Conservation (phyloP, 2,329 filamentous ascomycete genomes). For the Aspergillus flavus region DNA sequence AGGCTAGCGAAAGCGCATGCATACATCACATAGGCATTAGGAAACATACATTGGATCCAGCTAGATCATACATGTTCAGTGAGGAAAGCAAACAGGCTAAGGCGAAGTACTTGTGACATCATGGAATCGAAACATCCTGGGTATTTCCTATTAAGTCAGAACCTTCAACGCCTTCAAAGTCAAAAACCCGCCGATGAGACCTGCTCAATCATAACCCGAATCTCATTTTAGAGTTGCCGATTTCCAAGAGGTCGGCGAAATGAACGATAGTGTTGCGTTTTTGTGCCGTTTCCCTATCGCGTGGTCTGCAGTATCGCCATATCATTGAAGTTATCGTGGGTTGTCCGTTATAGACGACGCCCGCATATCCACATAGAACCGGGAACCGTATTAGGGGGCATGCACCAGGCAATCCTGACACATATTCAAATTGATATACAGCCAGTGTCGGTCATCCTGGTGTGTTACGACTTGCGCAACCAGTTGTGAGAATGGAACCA, state of each 20-base stretch:
- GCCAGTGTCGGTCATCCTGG: not conserved
- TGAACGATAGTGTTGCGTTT: not conserved
- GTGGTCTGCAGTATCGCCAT: not conserved
- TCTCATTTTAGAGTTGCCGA: not conserved
- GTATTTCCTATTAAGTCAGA: slow-evolving; percentile 11
- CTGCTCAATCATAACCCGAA: slow-evolving; percentile 10
- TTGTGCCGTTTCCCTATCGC: not conserved
- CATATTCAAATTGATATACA: not conserved
- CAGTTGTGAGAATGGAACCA: slow-evolving; percentile 43
- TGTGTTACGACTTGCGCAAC: slow-evolving; percentile 22
- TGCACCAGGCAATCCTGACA: not conserved
- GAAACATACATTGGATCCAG: not conserved
- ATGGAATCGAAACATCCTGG: slow-evolving; percentile 6
- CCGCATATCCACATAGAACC: not conserved
- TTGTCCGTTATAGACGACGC: not conserved
- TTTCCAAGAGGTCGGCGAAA: not conserved
- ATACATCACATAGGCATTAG: not conserved
- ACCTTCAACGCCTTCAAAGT: slow-evolving; percentile 7
- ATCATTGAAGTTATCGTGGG: not conserved
- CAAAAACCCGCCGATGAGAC: slow-evolving; percentile 11
- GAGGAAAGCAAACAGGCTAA: not conserved
- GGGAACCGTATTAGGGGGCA: no score
- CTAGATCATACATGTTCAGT: not conserved
- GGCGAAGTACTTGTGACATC: not conserved
- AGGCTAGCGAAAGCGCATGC: not conserved